Conservation (phyloP, 495 filamentous ascomycete genomes). For the Penicillium herquei region DNA sequence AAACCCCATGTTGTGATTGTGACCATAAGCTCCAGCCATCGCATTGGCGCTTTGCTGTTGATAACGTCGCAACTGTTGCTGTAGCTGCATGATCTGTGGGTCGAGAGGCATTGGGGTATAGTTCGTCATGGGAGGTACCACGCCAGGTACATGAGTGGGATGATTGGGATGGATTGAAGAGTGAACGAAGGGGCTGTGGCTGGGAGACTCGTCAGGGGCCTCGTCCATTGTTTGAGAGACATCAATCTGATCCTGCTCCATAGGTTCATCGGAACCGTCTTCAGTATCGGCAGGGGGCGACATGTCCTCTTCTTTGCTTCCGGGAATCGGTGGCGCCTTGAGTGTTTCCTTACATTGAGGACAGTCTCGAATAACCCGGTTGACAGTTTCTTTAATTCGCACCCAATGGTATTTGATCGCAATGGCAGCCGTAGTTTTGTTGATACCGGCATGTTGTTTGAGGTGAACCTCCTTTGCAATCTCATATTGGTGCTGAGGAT, state of each 20-base stretch:
- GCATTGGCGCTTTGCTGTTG: conserved; percentile 23
- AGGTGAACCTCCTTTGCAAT: conserved; percentile 77
- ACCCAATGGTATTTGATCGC: conserved; percentile 97
- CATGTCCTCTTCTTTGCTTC: conserved; percentile 26
- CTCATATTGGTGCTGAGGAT: conserved; percentile 88
- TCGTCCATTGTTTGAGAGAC: conserved; percentile 34
- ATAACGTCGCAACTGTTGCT: conserved; percentile 35
- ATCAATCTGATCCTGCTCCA: conserved; percentile 21
- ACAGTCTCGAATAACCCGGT: conserved; percentile 89
- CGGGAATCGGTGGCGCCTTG: conserved; percentile 50
- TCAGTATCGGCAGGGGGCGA: conserved; percentile 21
- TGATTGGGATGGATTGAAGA: conserved; percentile 20
- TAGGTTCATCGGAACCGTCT: conserved; percentile 17
- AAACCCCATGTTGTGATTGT: conserved; percentile 26
- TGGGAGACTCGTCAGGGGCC: conserved; percentile 25
- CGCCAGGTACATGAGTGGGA: conserved; percentile 24
- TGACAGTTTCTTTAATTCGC: conserved; percentile 97
- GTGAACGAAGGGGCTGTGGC: conserved; percentile 38
- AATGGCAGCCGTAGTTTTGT: conserved; percentile 94
- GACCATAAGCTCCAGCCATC: conserved; percentile 36
- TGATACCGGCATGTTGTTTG: conserved; percentile 87
- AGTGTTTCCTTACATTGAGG: conserved; percentile 80
- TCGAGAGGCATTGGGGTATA: conserved; percentile 45
- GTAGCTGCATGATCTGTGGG: conserved; percentile 45
- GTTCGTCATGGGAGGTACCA: conserved; percentile 37